These are phyloP conservation scores for Ustilago crameri DNA, from an alignment of 1,284 basidiomycete genomes.

Conservation along the genomic window DNA sequence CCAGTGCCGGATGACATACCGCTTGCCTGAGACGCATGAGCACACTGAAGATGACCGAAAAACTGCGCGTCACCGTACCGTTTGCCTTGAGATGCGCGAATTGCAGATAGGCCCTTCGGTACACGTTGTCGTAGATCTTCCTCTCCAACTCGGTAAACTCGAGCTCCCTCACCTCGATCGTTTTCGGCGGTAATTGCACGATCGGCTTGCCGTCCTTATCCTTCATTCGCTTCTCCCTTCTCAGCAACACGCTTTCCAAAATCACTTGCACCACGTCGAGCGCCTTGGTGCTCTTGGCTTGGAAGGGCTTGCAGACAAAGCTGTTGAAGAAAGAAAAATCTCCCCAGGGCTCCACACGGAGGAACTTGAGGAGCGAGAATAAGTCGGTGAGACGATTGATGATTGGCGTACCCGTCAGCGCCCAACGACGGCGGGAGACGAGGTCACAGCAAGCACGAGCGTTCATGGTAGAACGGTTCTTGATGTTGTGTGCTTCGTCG, in stretches of 20 bases:
- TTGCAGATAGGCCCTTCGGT: conserved; percentile 60
- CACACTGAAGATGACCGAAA: conserved; percentile 69
- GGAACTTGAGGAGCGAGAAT: conserved; percentile 74
- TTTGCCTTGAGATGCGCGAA: conserved; percentile 57
- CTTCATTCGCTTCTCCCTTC: conserved; percentile 92
- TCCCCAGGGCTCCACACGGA: conserved; percentile 87
- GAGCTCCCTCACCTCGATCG: conserved; percentile 70
- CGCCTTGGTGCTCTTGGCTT: conserved; percentile 60
- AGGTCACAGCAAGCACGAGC: conserved; percentile 90
- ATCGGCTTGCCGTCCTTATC: conserved; percentile 88
- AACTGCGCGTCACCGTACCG: conserved; percentile 63
- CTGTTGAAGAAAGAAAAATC: conserved; percentile 66
- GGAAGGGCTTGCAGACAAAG: conserved; percentile 66
- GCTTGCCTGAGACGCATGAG: conserved; percentile 70
- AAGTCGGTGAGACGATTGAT: conserved; percentile 91
- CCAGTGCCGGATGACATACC: conserved; percentile 69
- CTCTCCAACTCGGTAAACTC: conserved; percentile 61
- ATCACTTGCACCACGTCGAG: conserved; percentile 66
- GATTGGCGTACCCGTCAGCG: conserved; percentile 93
- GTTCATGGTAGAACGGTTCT: conserved; percentile 87
- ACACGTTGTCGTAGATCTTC: conserved; percentile 68
- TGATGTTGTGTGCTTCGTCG: conserved; percentile 95
- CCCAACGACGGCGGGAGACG: conserved; percentile 84
- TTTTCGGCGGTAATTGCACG: conserved; percentile 87
- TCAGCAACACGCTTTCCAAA: conserved; percentile 72